These are phyloP conservation scores for Xylaria scruposa DNA, from an alignment of 495 filamentous ascomycete species.

Conservation along the genomic window DNA sequence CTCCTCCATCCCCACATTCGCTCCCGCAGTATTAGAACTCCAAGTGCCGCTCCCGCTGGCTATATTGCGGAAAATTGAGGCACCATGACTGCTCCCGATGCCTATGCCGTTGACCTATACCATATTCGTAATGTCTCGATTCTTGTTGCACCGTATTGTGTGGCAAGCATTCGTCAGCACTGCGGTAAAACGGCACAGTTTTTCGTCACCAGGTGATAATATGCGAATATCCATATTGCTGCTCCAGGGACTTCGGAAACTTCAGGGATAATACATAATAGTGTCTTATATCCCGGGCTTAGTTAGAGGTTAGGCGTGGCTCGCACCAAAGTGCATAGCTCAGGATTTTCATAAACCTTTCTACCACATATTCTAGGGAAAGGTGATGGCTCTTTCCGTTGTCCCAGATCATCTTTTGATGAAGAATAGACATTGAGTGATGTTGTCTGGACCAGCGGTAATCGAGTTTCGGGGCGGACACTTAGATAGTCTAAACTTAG, in stretches of 20 bases:
- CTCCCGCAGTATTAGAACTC: not conserved
- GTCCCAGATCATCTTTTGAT: not conserved
- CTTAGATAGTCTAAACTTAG: not conserved
- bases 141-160: not conserved
- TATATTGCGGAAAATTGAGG: slow-evolving; percentile 9
- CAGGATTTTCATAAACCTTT: not conserved
- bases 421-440: not conserved
- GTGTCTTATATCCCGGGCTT: not conserved
- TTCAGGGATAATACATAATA: not conserved
- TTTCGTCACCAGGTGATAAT: not conserved
- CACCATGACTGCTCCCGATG: not conserved
- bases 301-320: not conserved
- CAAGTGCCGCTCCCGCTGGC: slow-evolving; percentile 2
- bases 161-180: not conserved
- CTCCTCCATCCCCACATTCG: slow-evolving; percentile 15
- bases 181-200: not conserved
- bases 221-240: not conserved
- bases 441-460: not conserved
- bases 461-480: slow-evolving; percentile 1
- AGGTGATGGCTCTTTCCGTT: not conserved
- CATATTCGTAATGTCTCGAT: not conserved
- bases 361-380: not conserved
- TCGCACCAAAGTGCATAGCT: not conserved
- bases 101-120: not conserved
- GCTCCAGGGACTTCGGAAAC: not conserved